Percentiles rank a stretch among this genome's conserved stretches.
Conservation (phyloP, 441 rosid genomes). For the Erysimum cheiri region DNA sequence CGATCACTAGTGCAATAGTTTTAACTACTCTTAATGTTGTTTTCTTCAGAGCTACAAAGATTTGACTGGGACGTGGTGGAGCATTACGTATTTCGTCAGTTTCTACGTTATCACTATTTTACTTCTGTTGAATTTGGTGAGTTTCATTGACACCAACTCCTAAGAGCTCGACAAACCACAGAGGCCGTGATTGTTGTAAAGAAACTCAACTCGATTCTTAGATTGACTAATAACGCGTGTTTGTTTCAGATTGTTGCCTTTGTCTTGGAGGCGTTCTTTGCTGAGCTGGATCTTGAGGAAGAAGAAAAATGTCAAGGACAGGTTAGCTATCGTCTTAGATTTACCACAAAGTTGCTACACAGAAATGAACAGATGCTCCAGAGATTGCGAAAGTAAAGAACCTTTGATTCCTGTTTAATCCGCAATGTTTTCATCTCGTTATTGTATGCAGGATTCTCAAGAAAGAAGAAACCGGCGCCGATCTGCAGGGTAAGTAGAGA, state of each 20-base stretch:
- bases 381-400: not conserved
- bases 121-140: slow-evolving; percentile 92
- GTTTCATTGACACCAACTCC: slow-evolving; percentile 34
- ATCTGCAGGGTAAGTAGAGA: slow-evolving; percentile 63
- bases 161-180: not conserved
- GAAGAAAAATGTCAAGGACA: slow-evolving; percentile 62
- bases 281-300: slow-evolving; percentile 87
- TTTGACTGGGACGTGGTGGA: slow-evolving; percentile 88
- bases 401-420: not conserved
- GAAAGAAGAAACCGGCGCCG: slow-evolving; percentile 52
- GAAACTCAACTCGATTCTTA: not conserved
- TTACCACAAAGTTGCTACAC: slow-evolving; percentile 1
- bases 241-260: slow-evolving; percentile 87
- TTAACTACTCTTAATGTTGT: slow-evolving; percentile 20
- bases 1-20: slow-evolving; percentile 8
- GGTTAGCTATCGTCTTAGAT: slow-evolving; percentile 52
- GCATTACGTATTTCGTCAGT: slow-evolving; percentile 82
- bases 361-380: not conserved
- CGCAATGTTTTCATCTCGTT: not conserved
- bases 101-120: slow-evolving; percentile 82
- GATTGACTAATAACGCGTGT: slow-evolving; percentile 26
- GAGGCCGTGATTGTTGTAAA: slow-evolving; percentile 21
- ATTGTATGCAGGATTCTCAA: slow-evolving; percentile 56
- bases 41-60: slow-evolving; percentile 81
- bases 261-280: slow-evolving; percentile 97